phyloP scores from a whole-genome alignment of 2,329 filamentous ascomycete species.

The Juglanconis sp. region DNA sequence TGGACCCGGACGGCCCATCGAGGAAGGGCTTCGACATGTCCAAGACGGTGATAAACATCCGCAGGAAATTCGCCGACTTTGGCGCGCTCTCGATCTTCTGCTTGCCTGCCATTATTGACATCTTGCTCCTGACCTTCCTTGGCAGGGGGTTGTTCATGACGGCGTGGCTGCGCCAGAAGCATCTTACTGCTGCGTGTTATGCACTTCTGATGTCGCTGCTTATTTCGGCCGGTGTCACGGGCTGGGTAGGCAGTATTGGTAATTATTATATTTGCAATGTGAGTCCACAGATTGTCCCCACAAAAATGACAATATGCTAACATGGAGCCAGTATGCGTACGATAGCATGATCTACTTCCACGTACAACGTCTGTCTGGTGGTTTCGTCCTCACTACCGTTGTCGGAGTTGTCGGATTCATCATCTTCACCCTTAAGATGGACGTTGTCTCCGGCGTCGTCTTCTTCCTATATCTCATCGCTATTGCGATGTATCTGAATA shows the following conservation, averaged over 20 bases:
- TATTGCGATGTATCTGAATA: slow-evolving; percentile 56
- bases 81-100: slow-evolving; percentile 61
- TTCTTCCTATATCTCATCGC: slow-evolving; percentile 59
- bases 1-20: slow-evolving; percentile 20
- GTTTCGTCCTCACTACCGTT: slow-evolving; percentile 38
- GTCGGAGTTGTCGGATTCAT: slow-evolving; percentile 45
- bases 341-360: slow-evolving; percentile 41
- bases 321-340: slow-evolving; percentile 29
- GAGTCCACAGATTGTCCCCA: slow-evolving; percentile 3
- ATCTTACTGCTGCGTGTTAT: slow-evolving; percentile 50
- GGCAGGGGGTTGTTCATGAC: slow-evolving; percentile 61
- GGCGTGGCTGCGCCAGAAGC: slow-evolving; percentile 49
- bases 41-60: slow-evolving; percentile 18
- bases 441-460: slow-evolving; percentile 45
- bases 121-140: slow-evolving; percentile 54
- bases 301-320: neutral
- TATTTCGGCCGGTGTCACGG: slow-evolving; percentile 58
- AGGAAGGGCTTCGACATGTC: slow-evolving; percentile 18
- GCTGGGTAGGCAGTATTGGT: slow-evolving; percentile 61
- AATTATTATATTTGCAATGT: slow-evolving; percentile 54
- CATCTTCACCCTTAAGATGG: slow-evolving; percentile 42
- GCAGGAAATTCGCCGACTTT: slow-evolving; percentile 39
- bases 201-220: slow-evolving; percentile 58
- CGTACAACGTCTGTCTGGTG: slow-evolving; percentile 43
- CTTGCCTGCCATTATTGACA: slow-evolving; percentile 60